Percentiles rank a stretch among this genome's conserved stretches.
Evolutionary conservation across 139 green algal genomes (phyloP).

Genomic region (Coelastrella sp.): DNA sequence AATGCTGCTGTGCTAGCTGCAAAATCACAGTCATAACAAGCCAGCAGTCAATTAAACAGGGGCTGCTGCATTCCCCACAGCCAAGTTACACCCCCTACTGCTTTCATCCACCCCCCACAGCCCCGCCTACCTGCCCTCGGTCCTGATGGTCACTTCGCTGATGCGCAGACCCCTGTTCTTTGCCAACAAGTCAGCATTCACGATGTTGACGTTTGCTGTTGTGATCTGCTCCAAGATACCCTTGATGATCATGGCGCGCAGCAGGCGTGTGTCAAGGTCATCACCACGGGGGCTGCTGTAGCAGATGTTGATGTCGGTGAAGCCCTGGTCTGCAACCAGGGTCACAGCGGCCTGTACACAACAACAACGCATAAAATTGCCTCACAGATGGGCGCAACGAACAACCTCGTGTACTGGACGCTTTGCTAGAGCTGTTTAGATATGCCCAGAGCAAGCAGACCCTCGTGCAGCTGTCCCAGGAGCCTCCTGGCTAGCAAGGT

Average conservation of each 20-base stretch:
- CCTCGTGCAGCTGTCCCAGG: no score
- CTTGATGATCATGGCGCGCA: conserved; percentile 96
- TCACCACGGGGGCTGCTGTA: conserved; percentile 86
- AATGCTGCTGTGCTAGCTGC: no score
- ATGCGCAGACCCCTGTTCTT: conserved; percentile 86
- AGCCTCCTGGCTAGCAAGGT: no score
- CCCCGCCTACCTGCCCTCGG: conserved; percentile 45
- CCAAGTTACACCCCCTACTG: neutral
- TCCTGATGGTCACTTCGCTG: conserved; percentile 60
- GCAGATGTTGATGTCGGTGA: conserved; percentile 87
- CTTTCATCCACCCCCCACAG: no score
- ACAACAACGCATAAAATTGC: neutral
- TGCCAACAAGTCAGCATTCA: conserved; percentile 97
- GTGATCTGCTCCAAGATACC: conserved; percentile 85
- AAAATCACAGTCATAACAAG: neutral
- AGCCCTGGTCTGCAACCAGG: conserved; percentile 68
- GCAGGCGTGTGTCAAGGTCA: conserved; percentile 94
- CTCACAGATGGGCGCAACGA: no score
- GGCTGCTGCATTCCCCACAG: no score
- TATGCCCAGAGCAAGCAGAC: no score
- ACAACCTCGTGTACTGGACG: no score
- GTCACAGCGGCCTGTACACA: conserved; percentile 52
- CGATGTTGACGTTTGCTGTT: conserved; percentile 62
- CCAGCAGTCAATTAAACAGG: neutral
- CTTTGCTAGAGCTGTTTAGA: no score